Conservation (phyloP, 2,329 filamentous ascomycete genomes). For the Metarhizium rileyi region DNA sequence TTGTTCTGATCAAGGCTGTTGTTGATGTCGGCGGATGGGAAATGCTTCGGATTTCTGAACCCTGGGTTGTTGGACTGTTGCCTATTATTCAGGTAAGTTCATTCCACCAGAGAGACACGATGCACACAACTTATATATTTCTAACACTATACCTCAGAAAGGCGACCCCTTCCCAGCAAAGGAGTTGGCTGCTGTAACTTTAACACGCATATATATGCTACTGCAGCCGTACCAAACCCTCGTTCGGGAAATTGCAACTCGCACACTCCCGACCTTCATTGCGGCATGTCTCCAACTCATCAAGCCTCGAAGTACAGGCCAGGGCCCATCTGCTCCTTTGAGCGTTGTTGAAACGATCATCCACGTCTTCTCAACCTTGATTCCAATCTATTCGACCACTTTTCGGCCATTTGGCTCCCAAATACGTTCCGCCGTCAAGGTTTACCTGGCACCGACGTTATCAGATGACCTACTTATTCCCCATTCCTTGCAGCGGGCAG, state of each 20-base stretch:
- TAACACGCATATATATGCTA: conserved; percentile 76
- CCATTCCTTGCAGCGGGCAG: conserved; percentile 41
- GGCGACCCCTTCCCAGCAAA: conserved; percentile 67
- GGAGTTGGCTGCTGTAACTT: conserved; percentile 63
- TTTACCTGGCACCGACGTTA: conserved; percentile 55
- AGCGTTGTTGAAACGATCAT: conserved; percentile 58
- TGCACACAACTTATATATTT: too few species aligned
- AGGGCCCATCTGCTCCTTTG: conserved; percentile 23
- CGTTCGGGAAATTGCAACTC: conserved; percentile 79
- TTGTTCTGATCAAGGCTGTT: conserved; percentile 68
- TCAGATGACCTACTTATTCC: conserved; percentile 41
- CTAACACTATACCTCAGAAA: conserved; percentile 50
- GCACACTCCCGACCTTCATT: conserved; percentile 65
- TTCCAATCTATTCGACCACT: conserved; percentile 74
- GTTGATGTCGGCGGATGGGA: conserved; percentile 82
- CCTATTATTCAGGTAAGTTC: conserved; percentile 60
- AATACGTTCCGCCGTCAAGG: conserved; percentile 50
- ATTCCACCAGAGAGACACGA: neutral
- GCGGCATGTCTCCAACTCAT: conserved; percentile 61
- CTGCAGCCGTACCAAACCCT: conserved; percentile 76
- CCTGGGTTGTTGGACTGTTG: conserved; percentile 71
- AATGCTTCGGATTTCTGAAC: conserved; percentile 58
- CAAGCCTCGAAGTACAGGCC: conserved; percentile 29
- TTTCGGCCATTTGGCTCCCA: conserved; percentile 68
- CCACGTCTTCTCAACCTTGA: conserved; percentile 58